phyloP scores from a whole-genome alignment of 192 early-diverging fungal genomes.

The Coemansia sp. region DNA sequence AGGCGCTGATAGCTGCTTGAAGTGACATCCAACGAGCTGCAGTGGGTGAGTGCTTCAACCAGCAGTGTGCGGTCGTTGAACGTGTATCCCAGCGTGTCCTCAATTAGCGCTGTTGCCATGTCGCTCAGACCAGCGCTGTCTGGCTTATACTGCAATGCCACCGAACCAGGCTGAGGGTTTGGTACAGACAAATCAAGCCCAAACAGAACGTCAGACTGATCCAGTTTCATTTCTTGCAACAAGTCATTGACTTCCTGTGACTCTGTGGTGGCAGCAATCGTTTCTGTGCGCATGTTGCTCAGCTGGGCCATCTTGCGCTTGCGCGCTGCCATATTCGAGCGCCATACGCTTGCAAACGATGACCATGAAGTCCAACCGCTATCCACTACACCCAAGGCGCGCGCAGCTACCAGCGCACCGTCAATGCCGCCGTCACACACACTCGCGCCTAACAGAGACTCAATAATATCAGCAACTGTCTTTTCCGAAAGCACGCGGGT shows the following conservation, averaged over 20 bases:
- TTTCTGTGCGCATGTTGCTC: conserved; percentile 12
- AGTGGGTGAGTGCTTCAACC: conserved; percentile 84
- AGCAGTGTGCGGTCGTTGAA: conserved; percentile 70
- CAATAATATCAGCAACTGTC: conserved; percentile 80
- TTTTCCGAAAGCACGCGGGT: conserved; percentile 69
- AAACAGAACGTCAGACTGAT: conserved; percentile 33
- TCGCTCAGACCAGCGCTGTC: background rate
- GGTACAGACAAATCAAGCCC: background rate
- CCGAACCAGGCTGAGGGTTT: background rate
- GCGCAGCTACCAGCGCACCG: conserved; percentile 57
- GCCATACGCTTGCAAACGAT: conserved; percentile 26
- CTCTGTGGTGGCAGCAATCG: background rate
- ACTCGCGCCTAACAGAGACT: conserved; percentile 78
- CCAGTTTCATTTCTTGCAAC: conserved; percentile 32
- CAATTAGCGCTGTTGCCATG: conserved; percentile 15
- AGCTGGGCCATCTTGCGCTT: conserved; percentile 23
- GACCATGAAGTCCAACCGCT: conserved; percentile 36
- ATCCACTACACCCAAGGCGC: conserved; percentile 53
- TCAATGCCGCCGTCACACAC: conserved; percentile 60
- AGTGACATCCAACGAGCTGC: conserved; percentile 59
- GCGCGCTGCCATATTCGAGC: conserved; percentile 7
- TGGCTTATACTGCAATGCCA: background rate
- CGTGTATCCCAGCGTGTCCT: conserved; percentile 56
- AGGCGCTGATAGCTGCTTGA: conserved; percentile 84
- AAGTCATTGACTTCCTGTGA: conserved; percentile 14